A percentile compares a stretch with the other conserved stretches of the same genome.
phyloP scores from a whole-genome alignment of 192 early-diverging fungal genomes.

The Haplosporangium gracile region DNA sequence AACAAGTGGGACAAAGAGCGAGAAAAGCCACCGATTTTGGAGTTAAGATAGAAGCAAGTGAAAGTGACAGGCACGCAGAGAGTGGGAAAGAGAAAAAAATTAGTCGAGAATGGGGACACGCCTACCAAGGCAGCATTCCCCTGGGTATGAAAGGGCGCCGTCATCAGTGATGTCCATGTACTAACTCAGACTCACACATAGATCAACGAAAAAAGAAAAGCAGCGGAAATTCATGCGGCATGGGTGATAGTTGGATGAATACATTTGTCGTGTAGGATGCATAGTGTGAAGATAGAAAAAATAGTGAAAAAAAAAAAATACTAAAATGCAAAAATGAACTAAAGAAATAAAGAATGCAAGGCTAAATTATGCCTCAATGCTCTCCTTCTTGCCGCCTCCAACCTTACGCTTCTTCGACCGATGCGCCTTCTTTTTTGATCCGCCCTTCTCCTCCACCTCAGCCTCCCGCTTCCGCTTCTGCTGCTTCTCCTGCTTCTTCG shows the following conservation, averaged over 20 bases:
- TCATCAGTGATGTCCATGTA: no score
- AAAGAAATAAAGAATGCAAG: conserved; percentile 4
- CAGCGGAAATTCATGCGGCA: no score
- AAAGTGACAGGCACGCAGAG: no score
- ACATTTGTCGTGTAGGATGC: background rate
- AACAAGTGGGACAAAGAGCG: background rate
- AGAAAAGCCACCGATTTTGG: conserved; percentile 6
- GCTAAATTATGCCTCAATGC: background rate
- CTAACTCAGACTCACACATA: background rate
- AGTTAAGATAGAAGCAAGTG: no score
- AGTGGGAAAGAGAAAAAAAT: background rate
- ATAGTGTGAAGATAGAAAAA: background rate
- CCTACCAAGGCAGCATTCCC: no score
- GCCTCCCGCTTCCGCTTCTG: conserved; percentile 51
- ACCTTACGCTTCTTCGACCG: conserved; percentile 54
- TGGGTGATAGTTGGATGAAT: background rate
- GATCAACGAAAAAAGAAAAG: background rate
- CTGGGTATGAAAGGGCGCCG: no score
- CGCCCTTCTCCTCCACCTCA: conserved; percentile 42
- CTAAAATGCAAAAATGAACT: conserved; percentile 2
- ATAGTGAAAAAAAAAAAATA: conserved; percentile 1
- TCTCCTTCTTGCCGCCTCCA: conserved; percentile 15
- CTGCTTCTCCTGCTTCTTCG: conserved; percentile 54
- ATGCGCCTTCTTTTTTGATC: conserved; percentile 54
- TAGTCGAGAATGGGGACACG: background rate